Conservation (phyloP, 177 flowering plant species). For the Vitis hybrid region DNA sequence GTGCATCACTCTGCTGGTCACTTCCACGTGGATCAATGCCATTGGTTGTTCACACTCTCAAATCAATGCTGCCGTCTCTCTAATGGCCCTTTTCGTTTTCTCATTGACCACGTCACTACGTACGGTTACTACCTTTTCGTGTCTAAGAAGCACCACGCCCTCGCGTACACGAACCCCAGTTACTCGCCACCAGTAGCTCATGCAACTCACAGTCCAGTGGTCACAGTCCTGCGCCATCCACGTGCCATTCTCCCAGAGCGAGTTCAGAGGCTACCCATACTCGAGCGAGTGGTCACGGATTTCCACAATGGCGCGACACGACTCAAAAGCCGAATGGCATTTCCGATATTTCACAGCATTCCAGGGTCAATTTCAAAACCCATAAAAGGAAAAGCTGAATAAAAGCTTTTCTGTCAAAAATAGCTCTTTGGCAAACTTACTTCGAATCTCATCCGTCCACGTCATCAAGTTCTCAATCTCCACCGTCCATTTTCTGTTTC, state of each 20-base stretch:
- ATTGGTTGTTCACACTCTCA: too few relatives aligned
- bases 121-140: too few relatives aligned
- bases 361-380: neutral
- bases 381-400: constrained; percentile 1
- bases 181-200: neutral
- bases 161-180: too few relatives aligned
- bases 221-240: neutral
- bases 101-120: too few relatives aligned
- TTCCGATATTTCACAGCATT: neutral
- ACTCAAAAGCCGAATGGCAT: neutral
- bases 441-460: constrained; percentile 27
- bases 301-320: neutral
- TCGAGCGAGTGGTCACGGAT: neutral
- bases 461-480: neutral
- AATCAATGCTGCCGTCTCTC: too few relatives aligned
- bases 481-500: constrained; percentile 18
- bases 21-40: too few relatives aligned
- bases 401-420: neutral
- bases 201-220: too few relatives aligned
- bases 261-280: neutral
- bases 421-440: neutral
- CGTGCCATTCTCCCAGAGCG: neutral
- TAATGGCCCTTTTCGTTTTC: too few relatives aligned
- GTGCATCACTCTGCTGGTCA: too few relatives aligned
- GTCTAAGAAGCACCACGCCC: too few relatives aligned